phyloP scores from a whole-genome alignment of 306 rosid species.

The Amphicarpaea edgeworthii region DNA sequence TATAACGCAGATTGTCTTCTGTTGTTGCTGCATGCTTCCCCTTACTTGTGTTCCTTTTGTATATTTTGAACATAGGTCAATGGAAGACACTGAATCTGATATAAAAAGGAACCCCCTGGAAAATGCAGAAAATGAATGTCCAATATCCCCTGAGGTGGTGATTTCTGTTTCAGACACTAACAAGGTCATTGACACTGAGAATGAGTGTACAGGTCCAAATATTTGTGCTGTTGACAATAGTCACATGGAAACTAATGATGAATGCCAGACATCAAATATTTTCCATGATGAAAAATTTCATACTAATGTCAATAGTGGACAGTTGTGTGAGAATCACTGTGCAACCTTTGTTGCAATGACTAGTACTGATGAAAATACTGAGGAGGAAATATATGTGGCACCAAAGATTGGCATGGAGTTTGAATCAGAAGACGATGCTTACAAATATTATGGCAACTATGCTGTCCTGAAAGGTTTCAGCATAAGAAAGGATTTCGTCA shows the following conservation, averaged over 20 bases:
- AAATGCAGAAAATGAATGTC: constrained; percentile 39
- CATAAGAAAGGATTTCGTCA: constrained; percentile 72
- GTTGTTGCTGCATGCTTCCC: constrained; percentile 27
- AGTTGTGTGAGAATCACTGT: constrained; percentile 40
- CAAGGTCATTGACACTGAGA: constrained; percentile 43
- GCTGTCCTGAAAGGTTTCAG: constrained; percentile 69
- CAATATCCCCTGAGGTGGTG: constrained; percentile 40
- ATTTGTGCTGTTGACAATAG: constrained; percentile 41
- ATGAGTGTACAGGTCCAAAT: constrained; percentile 43
- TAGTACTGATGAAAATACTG: constrained; percentile 35
- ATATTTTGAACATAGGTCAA: constrained; percentile 44
- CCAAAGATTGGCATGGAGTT: constrained; percentile 64
- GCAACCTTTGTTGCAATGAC: constrained; percentile 36
- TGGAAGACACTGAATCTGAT: constrained; percentile 49
- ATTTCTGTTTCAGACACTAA: constrained; percentile 35
- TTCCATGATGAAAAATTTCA: constrained; percentile 48
- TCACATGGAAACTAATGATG: constrained; percentile 51
- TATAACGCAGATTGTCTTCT: not conserved
- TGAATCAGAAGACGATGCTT: constrained; percentile 72
- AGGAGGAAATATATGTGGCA: constrained; percentile 44
- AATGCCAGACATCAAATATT: constrained; percentile 43
- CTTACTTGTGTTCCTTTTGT: not conserved
- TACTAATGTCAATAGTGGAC: constrained; percentile 37
- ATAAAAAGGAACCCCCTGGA: constrained; percentile 33
- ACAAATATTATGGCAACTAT: constrained; percentile 61